These are phyloP conservation scores for Jamesozyma lodderae DNA, from an alignment of 805 yeast genomes.

Conservation along the genomic window DNA sequence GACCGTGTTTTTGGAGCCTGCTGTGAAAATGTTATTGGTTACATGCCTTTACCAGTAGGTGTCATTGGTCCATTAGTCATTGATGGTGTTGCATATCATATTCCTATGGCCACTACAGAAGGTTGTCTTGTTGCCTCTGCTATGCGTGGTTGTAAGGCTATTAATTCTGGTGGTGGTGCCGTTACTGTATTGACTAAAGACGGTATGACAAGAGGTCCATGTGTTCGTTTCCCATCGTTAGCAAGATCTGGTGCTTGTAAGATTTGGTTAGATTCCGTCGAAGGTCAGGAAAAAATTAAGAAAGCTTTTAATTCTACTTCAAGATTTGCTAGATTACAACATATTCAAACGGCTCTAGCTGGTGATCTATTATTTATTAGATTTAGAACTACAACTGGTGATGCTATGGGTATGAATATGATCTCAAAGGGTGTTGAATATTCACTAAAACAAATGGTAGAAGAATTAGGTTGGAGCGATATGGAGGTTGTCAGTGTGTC, in stretches of 20 bases:
- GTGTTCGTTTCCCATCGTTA: conserved; percentile 80
- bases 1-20: conserved; percentile 97
- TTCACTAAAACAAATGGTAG: conserved; percentile 74
- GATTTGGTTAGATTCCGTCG: conserved; percentile 90
- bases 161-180: conserved; percentile 95
- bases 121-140: conserved; percentile 98
- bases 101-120: conserved; percentile 99
- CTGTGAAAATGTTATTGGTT: conserved; percentile 97
- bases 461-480: conserved; percentile 85
- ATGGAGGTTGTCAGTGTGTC: conserved; percentile 89
- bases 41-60: conserved; percentile 93
- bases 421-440: conserved; percentile 95
- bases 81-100: conserved; percentile 79
- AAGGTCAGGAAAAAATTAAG: conserved; percentile 74
- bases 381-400: conserved; percentile 98
- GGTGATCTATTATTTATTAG: conserved; percentile 83
- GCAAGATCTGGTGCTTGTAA: conserved; percentile 90
- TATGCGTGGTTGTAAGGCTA: conserved; percentile 98
- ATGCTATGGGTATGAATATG: conserved; percentile 99
- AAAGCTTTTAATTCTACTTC: conserved; percentile 94
- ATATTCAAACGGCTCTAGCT: conserved; percentile 86
- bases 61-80: conserved; percentile 93
- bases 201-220: conserved; percentile 99
- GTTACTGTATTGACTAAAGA: conserved; percentile 85
- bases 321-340: conserved; percentile 90